Evolutionary conservation across 2,329 filamentous ascomycete genomes (phyloP).

Genomic region (Pestalotiopsis sp.): DNA sequence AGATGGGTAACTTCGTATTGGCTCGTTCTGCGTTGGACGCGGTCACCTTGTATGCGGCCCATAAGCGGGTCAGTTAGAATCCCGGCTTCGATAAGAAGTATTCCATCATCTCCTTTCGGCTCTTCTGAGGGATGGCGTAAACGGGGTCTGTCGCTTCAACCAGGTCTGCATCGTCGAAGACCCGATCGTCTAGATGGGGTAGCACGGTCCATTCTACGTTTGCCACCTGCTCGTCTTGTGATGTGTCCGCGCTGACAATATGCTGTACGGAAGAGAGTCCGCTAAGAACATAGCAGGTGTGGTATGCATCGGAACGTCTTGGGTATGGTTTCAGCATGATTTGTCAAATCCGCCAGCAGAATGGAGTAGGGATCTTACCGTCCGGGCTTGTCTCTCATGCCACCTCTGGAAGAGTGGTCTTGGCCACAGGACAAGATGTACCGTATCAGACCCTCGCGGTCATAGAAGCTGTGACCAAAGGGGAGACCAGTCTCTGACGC

Average conservation of each 20-base stretch:
- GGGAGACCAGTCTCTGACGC: slow-evolving; percentile 23
- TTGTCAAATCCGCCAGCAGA: not conserved
- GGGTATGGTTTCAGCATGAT: slow-evolving; percentile 5
- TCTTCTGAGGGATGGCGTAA: slow-evolving; percentile 78
- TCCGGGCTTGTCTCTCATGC: slow-evolving; percentile 90
- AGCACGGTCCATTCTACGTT: slow-evolving; percentile 41
- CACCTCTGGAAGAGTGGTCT: slow-evolving; percentile 69
- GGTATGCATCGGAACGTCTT: slow-evolving; percentile 83
- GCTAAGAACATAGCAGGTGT: slow-evolving; percentile 88
- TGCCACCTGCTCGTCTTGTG: slow-evolving; percentile 43
- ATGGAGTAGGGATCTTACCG: slow-evolving; percentile 61
- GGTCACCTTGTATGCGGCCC: slow-evolving; percentile 36
- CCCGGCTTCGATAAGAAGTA: slow-evolving; percentile 66
- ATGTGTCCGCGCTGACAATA: slow-evolving; percentile 42
- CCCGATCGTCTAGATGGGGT: slow-evolving; percentile 58
- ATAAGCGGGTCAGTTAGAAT: slow-evolving; percentile 52
- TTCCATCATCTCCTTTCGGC: slow-evolving; percentile 64
- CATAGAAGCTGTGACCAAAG: slow-evolving; percentile 55
- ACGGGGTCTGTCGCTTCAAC: slow-evolving; percentile 78
- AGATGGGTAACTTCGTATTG: slow-evolving; percentile 25
- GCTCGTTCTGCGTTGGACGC: slow-evolving; percentile 31
- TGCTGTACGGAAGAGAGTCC: slow-evolving; percentile 85
- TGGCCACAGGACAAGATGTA: slow-evolving; percentile 94
- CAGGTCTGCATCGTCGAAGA: slow-evolving; percentile 73
- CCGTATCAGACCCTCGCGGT: slow-evolving; percentile 79